Evolutionary conservation across 352 stramenopile species (phyloP), one percentile per base, ranked within the genome.

Genomic region (Phytophthora citricola): DNA sequence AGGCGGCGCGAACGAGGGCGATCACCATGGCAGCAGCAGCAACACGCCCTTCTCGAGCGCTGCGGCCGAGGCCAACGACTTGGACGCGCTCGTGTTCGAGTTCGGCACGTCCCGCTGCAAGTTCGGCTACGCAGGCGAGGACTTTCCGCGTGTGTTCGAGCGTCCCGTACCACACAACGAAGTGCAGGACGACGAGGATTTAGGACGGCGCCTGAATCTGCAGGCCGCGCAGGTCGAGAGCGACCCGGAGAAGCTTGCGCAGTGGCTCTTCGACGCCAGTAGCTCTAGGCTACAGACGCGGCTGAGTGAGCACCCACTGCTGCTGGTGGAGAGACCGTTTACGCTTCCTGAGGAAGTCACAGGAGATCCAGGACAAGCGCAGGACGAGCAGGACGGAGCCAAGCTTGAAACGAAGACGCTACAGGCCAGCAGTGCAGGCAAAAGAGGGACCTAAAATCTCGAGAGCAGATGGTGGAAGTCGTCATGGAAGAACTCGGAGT

Each of bases 51-150:
- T 79, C 52, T 80, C 84, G 2, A 90, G 78, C 58, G 76, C 75
- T 5, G 48, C 75, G 5, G 80, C 84, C 0, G 84, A 91, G 57
- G 74, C 76, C 38, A 91, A 94, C 62, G 85, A 95, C 48, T 58
- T 93, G 22, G 81, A 93, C 43, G 87, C 85, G 29, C 70, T 93
- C 5, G 85, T 93, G 36, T 91, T 92, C 56, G 87, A 95, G 51
- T 93, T 89, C 52, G 87, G 87, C 64, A 89, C 82, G 34, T 69
- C 81, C 1, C 73, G 73, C 15, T 92, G 83, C 72, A 92, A 97
- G 58, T 78, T 95, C 48, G 91, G 91, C 29, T 97, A 91, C 67
- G 87, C 90, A 1, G 91, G 91, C 54, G 90, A 97, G 66, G 90
- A 97, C 56, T 92, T 90, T 51, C 90, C 90, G 40, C 87, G 87